Evolutionary conservation across 768 basidiomycete species (phyloP), one percentile per base, ranked within the genome.

Genomic region (Boletus patriciae): DNA sequence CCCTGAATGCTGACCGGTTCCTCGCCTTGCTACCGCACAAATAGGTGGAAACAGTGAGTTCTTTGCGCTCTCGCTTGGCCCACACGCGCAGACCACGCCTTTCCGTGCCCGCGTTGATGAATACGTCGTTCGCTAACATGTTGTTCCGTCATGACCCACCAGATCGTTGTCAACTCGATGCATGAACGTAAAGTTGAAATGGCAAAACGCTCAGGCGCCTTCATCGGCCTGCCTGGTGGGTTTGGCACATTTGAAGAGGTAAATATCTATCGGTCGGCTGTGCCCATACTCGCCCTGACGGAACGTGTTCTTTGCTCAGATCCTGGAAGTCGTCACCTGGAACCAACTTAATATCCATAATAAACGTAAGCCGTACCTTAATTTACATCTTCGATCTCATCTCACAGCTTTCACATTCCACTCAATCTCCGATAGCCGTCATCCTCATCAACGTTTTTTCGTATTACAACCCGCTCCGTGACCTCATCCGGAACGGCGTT

Each of bases 221-320:
- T 99, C 64, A 76, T 98, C 46, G 92, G 86, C 12, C 76, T 99
- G 19, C 95, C 96, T 2, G 96, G 96, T 19, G 96, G 96, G 0
- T 97, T 85, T 67, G 96, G 96, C 11, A 98, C 95, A 0, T 92
- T 93, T 60, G 97, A 99, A 74, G 96, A 98, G 81, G 90, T 72
- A 25, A 25, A 4, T 2, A 56, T 6, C 54, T 15, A 33, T 21
- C n/a, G 18, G 3, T 36, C 34, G 11, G 25, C 15, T 19, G 9
- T 46, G 13, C 10, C 12, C n/a, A 12, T n/a, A 19, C 31, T 51
- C 54, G 21, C 37, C 8, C 40, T 61, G 38, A 65, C 55, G 33
- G 41, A 43, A 46, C 38, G 13, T 27, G 12, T 49, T 29, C 12
- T 54, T 46, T 58, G 46, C 9, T 6, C 61, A 92, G 89, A 74